phyloP scores from a whole-genome alignment of 1,284 basidiomycete genomes.

The Sphagnurus paluster region DNA sequence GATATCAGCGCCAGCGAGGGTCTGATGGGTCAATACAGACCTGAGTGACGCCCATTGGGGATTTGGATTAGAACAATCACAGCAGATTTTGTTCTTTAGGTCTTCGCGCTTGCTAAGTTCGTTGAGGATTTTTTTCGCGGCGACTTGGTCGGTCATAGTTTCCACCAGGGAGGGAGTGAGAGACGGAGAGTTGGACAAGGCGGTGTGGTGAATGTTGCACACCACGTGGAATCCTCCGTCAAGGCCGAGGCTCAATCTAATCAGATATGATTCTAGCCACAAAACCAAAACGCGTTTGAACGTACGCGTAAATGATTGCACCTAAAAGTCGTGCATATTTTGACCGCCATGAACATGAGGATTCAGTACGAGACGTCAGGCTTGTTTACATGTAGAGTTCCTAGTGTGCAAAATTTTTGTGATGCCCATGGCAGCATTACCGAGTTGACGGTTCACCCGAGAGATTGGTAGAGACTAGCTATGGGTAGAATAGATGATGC shows the following conservation, averaged over 20 bases:
- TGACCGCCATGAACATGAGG: too few relatives aligned
- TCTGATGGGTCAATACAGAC: conserved; percentile 32
- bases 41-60: conserved; percentile 91
- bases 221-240: conserved; percentile 4
- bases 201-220: background rate
- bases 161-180: conserved; percentile 16
- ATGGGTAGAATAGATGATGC: conserved; percentile 1
- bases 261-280: background rate
- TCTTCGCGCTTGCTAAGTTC: conserved; percentile 75
- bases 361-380: too few relatives aligned
- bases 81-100: conserved; percentile 74
- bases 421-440: conserved; percentile 1
- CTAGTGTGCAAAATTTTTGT: too few relatives aligned
- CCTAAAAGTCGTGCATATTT: too few relatives aligned
- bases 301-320: too few relatives aligned
- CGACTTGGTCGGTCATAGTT: conserved; percentile 61
- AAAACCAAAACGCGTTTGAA: background rate
- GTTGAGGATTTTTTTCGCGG: conserved; percentile 69
- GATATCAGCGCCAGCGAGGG: conserved; percentile 18
- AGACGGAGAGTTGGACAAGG: background rate
- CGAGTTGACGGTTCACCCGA: conserved; percentile 14
- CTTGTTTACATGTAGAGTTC: too few relatives aligned
- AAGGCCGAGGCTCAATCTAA: background rate
- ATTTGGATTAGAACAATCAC: conserved; percentile 82
- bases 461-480: conserved; percentile 12